Percentiles rank a stretch among this genome's conserved stretches.
phyloP scores from a whole-genome alignment of 2,329 filamentous ascomycete genomes.

The Apiospora saccharicola region DNA sequence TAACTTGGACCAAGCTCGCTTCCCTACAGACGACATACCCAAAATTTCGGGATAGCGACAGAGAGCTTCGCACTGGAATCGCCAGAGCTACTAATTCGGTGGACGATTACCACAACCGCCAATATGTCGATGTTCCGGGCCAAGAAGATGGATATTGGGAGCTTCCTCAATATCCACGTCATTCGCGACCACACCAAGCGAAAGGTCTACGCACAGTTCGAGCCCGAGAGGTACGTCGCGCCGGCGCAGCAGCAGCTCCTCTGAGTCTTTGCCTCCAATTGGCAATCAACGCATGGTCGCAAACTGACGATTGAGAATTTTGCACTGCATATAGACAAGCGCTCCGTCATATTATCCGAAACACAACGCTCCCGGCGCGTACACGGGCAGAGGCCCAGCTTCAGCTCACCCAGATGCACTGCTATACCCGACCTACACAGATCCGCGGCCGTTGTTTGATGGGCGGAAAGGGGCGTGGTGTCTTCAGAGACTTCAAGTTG shows the following conservation, averaged over 20 bases:
- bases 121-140: slow-evolving; percentile 86
- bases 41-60: slow-evolving; percentile 17
- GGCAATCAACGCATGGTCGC: not conserved
- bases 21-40: slow-evolving; percentile 19
- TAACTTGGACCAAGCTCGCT: not conserved
- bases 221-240: slow-evolving; percentile 79
- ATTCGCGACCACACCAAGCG: slow-evolving; percentile 97
- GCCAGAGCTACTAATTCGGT: not conserved
- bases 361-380: slow-evolving; percentile 82
- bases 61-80: not conserved
- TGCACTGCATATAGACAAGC: slow-evolving; percentile 73
- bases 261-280: not conserved
- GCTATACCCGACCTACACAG: slow-evolving; percentile 91
- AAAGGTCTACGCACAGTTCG: slow-evolving; percentile 85
- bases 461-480: slow-evolving; percentile 87
- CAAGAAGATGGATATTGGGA: slow-evolving; percentile 88
- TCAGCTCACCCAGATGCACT: slow-evolving; percentile 93
- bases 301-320: not conserved
- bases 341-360: slow-evolving; percentile 90
- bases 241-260: not conserved
- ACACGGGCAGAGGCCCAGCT: slow-evolving; percentile 92
- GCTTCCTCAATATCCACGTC: slow-evolving; percentile 84
- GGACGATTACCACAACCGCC: slow-evolving; percentile 32
- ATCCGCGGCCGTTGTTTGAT: slow-evolving; percentile 93
- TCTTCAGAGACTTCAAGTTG: slow-evolving; percentile 94